Percentiles rank a stretch among this genome's conserved stretches.
Conservation (phyloP, 1,284 basidiomycete species). For the Laetiporus sulphureus region DNA sequence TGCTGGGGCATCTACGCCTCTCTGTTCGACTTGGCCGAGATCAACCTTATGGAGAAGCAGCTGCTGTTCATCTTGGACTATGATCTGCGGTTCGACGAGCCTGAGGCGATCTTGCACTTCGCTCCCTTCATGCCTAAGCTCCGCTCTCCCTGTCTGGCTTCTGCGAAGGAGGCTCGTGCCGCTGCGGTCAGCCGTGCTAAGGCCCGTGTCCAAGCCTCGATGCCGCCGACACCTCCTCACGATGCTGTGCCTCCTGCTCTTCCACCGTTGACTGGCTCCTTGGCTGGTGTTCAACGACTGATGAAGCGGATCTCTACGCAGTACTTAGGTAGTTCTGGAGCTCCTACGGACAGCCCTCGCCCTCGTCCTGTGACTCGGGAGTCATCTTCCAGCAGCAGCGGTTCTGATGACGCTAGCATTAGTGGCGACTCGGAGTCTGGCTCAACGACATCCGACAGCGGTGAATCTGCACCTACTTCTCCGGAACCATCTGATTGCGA, state of each 20-base stretch:
- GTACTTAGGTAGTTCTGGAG: constrained; percentile 29
- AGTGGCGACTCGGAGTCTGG: constrained; percentile 55
- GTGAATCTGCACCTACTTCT: constrained; percentile 41
- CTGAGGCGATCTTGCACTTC: constrained; percentile 60
- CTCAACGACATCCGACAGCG: constrained; percentile 57
- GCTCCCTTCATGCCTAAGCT: constrained; percentile 48
- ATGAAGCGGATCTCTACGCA: constrained; percentile 48
- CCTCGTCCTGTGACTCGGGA: constrained; percentile 21
- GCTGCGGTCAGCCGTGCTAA: constrained; percentile 55
- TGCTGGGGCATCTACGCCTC: constrained; percentile 84
- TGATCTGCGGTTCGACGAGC: constrained; percentile 81
- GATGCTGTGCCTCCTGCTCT: constrained; percentile 23
- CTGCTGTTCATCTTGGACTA: constrained; percentile 85
- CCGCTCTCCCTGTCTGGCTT: constrained; percentile 20
- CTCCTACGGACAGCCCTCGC: constrained; percentile 14
- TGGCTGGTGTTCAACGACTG: constrained; percentile 40
- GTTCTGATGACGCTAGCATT: constrained; percentile 33
- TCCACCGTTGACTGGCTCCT: constrained; percentile 18
- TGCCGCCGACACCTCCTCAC: constrained; percentile 35
- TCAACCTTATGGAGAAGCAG: constrained; percentile 97
- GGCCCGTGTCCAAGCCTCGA: constrained; percentile 42
- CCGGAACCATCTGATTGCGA: constrained; percentile 36
- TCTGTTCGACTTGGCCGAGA: constrained; percentile 69
- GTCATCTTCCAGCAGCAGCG: constrained; percentile 19
- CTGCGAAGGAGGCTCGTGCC: constrained; percentile 38